A percentile compares a stretch with the other conserved stretches of the same genome.
Conservation (phyloP, 202 grass and related monocot genomes). For the Zoysia matrella region DNA sequence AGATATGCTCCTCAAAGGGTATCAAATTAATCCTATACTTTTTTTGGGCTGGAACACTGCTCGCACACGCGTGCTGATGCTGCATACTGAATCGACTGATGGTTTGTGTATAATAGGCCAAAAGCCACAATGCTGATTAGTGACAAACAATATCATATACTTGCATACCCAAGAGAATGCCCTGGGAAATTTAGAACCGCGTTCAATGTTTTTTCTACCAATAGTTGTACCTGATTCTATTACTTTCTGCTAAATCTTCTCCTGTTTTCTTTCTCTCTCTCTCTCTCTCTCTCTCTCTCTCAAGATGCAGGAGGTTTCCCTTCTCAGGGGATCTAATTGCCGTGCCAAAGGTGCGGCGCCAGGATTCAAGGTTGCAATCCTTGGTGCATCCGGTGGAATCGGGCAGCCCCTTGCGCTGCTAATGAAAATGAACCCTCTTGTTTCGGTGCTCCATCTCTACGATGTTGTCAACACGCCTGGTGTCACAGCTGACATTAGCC, state of each 20-base stretch:
- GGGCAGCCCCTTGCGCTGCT: conserved; percentile 82
- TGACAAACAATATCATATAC: not conserved
- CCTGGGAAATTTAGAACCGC: not conserved
- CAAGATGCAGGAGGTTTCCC: conserved; percentile 60
- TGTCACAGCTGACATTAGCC: conserved; percentile 90
- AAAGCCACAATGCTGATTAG: not conserved
- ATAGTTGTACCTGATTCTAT: not conserved
- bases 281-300: conserved; percentile 18
- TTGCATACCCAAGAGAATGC: not conserved
- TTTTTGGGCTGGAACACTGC: not conserved
- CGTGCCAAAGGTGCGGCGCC: conserved; percentile 83
- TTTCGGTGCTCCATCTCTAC: conserved; percentile 85
- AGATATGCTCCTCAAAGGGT: too few species aligned
- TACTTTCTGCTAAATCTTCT: conserved; percentile 13
- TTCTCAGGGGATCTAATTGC: conserved; percentile 57
- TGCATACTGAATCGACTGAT: too few species aligned
- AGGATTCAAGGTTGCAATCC: conserved; percentile 88
- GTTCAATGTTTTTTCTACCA: not conserved
- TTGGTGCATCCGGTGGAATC: conserved; percentile 87
- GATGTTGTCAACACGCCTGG: conserved; percentile 91
- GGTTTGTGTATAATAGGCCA: not conserved
- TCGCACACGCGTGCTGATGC: not conserved
- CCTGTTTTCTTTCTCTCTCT: conserved; percentile 17
- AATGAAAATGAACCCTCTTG: conserved; percentile 95
- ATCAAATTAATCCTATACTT: too few species aligned